Evolutionary conservation across 179 eudicot species (phyloP), one percentile per base, ranked within the genome.

Genomic region (Silene vulgaris): DNA sequence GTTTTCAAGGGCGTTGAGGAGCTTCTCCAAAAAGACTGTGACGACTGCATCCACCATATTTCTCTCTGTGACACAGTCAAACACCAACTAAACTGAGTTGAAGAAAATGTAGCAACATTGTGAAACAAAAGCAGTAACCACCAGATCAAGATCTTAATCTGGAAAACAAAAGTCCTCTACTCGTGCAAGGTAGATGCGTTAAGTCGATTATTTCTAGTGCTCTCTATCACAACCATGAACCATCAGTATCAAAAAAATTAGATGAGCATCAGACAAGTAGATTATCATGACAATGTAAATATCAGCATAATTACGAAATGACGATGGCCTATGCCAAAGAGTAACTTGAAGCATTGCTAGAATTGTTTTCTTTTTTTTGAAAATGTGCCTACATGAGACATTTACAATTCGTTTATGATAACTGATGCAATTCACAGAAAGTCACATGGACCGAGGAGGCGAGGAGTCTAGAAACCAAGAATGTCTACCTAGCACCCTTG

Each of bases 31-130:
- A 69, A 85, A 83, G 2, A 85, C 87, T 28, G 73, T 65, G 14
- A 85, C 86, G 0, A 87, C 78, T 50, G 90, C 90, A 72, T 87
- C 90, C 82, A 78, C 90, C 90, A 87, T 87, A 13, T 71, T 66
- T 35, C 50, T 32, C 8, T 4, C 70, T 32, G 50, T 32, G 23
- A 32, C 50, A 66, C 23, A 35, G 8, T 29, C 37, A 65, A 14
- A 29, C 40, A 28, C 66, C 11, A 61, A 30, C 23, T 63, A 63
- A 26, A 7, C 35, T 63, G 7, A 26, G 68, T 28, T 23, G 14
- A 62, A 62, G 32, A 62, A 2, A 62, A 7, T 62, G 5, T 17
- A 59, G 63, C 26, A 3, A 59, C 26, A 4, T 19, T 17, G 63
- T 5, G 20, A 59, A 59, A 59, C 8, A 59, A 59, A 59, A 16